Base-by-base conservation (phyloP, 1,284 basidiomycete species). In the Cryptococcus sp. region DNA sequence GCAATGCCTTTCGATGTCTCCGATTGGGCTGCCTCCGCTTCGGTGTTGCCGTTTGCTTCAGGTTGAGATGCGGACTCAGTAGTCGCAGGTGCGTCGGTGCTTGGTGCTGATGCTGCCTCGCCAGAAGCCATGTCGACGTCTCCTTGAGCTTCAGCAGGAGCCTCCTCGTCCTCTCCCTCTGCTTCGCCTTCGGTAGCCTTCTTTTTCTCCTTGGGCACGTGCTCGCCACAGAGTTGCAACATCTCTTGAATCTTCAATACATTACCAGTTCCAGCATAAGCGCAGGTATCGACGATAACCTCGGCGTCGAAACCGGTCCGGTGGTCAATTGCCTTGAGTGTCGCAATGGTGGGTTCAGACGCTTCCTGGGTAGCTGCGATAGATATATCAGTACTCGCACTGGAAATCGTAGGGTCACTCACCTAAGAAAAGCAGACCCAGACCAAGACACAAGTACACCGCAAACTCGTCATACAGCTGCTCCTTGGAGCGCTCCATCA, bases 191-290 rank as follows among this genome's bases (percentile, higher is more conserved):
- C 71, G 11, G 68, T 67, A 41, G 61, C 63, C 23, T 64, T 62
- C 54, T 72, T 69, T 54, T 75, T 67, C 23, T 61, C 56, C 54
- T 83, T 83, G 62, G 86, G 86, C 60, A 93, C 83, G 70, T 97
- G 93, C 74, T 98, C 94, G 52, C 90, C 90, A 72, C 95, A 98
- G 64, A 92, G 85, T 70, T 97, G 93, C 19, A 99, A 84, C 85
- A 99, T 90, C 49, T 84, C 83, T 76, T 99, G 96, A 27, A 99
- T 85, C 80, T 93, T 93, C 58, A 99, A 83, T 3, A 98, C 95
- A 72, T 98, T 96, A 41, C 95, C 94, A 0, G 93, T 95, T 5
- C 92, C 96, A 2, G 94, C 95, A 74, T 90, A 98, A 2, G 93
- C 88, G 75, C 94, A 97, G 48, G 91, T 90, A 70, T 98, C 93